Conservation (phyloP, 1,139 yeast species). For the Pneumocystis murina region DNA sequence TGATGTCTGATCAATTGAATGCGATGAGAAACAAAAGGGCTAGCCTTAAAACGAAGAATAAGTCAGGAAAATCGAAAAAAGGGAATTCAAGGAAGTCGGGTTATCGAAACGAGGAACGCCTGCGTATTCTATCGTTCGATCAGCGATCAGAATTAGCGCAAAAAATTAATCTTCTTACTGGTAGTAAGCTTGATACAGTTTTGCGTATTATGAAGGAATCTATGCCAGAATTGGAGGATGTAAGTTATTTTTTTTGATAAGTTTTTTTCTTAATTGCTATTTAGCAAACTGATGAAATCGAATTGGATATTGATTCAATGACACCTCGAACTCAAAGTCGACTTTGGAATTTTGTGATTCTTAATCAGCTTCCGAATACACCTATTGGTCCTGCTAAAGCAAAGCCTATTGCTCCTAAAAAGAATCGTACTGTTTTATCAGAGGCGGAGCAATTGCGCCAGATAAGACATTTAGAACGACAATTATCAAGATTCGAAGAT, state of each 20-base stretch:
- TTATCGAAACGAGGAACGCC: conserved; percentile 9
- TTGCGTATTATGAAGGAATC: conserved; percentile 76
- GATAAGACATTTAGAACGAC: conserved; percentile 15
- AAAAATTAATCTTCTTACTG: conserved; percentile 58
- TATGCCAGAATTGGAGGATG: conserved; percentile 40
- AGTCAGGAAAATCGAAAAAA: conserved; percentile 8
- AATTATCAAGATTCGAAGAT: conserved; percentile 5
- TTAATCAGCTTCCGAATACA: conserved; percentile 25
- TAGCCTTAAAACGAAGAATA: neutral
- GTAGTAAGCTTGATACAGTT: conserved; percentile 69
- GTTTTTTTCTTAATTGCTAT: conserved; percentile 23
- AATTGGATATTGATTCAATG: conserved; percentile 85
- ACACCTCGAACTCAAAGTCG: conserved; percentile 74
- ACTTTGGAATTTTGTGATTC: conserved; percentile 64
- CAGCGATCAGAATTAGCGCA: conserved; percentile 93
- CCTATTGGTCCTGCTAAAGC: conserved; percentile 10
- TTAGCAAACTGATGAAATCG: conserved; percentile 63
- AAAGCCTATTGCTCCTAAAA: conserved; percentile 24
- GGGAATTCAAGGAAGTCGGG: conserved; percentile 1
- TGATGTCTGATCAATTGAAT: conserved; percentile 55
- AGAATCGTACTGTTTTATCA: conserved; percentile 40
- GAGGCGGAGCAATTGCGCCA: conserved; percentile 34
- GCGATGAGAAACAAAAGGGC: conserved; percentile 10
- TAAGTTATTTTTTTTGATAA: conserved; percentile 12
- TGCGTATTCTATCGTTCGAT: conserved; percentile 47